phyloP scores from a whole-genome alignment of 495 filamentous ascomycete species.

The Trichoderma orchidacearum region DNA sequence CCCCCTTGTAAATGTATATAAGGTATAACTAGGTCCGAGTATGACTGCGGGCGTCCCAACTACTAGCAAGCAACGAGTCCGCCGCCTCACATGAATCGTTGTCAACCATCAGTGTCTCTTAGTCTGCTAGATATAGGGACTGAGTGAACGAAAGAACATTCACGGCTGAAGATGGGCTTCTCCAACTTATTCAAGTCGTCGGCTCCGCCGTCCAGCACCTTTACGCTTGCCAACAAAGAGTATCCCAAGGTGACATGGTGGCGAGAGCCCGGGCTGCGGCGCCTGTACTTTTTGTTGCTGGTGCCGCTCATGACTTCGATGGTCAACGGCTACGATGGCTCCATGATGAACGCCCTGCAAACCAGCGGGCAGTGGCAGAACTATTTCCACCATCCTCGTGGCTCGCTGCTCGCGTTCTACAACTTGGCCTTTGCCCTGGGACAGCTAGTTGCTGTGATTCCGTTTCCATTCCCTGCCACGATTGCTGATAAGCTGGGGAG shows the following conservation, averaged over 20 bases:
- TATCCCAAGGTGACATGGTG: constrained; percentile 24
- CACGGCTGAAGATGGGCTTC: neutral
- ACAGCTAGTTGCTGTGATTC: neutral
- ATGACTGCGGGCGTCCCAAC: too few species aligned
- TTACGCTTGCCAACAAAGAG: neutral
- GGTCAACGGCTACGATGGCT: constrained; percentile 57
- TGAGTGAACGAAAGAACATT: neutral
- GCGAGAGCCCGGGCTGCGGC: constrained; percentile 44
- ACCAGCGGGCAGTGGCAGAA: constrained; percentile 20
- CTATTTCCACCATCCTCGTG: constrained; percentile 37
- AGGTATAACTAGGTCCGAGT: too few species aligned
- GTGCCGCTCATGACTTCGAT: constrained; percentile 48
- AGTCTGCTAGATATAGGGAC: neutral
- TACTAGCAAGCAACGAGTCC: too few species aligned
- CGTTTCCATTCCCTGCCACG: neutral
- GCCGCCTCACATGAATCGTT: too few species aligned
- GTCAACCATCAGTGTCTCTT: neutral
- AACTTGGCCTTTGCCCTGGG: neutral
- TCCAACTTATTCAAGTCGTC: neutral
- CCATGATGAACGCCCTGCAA: neutral
- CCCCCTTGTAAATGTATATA: too few species aligned
- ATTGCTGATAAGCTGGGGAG: neutral
- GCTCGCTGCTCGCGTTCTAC: constrained; percentile 27
- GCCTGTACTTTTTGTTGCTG: constrained; percentile 44
- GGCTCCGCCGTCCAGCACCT: neutral